Percentiles rank a stretch among this genome's conserved stretches.
Evolutionary conservation across 2,329 filamentous ascomycete species (phyloP).

Genomic region (Penicillium corylophilum): DNA sequence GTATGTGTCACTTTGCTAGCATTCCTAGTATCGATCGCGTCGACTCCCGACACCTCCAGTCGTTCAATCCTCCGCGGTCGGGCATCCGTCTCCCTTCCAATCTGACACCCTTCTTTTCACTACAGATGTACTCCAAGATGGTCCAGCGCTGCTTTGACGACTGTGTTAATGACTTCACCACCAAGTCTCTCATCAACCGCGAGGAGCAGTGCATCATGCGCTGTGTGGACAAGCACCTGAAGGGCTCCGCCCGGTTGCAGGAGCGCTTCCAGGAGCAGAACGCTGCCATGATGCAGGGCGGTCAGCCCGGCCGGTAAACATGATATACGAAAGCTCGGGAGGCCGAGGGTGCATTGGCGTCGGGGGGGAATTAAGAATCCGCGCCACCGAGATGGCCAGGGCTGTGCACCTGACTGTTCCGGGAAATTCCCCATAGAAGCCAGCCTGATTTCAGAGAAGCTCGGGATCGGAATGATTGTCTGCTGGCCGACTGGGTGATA

Average conservation of each 20-base stretch:
- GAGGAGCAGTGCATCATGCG: constrained; percentile 91
- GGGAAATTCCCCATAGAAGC: not conserved
- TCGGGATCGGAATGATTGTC: not conserved
- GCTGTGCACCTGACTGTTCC: not conserved
- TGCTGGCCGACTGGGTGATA: not conserved
- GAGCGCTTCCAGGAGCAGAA: constrained; percentile 83
- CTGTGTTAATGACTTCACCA: constrained; percentile 98
- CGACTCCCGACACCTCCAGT: not conserved
- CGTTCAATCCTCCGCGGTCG: not conserved
- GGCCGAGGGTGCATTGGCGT: constrained; percentile 4
- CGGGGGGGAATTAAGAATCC: not conserved
- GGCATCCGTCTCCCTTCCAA: not conserved
- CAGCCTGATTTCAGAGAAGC: not conserved
- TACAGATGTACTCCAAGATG: constrained; percentile 63
- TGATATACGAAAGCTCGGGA: not conserved
- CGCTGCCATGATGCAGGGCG: constrained; percentile 64
- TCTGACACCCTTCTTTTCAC: not conserved
- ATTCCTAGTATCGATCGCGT: not conserved
- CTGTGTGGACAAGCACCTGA: constrained; percentile 95
- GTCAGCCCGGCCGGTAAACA: constrained; percentile 47
- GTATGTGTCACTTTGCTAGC: constrained; percentile 54
- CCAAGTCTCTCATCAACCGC: constrained; percentile 83
- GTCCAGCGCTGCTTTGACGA: constrained; percentile 79
- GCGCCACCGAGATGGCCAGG: not conserved
- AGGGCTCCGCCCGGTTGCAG: constrained; percentile 82